Percentiles rank a stretch among this genome's conserved stretches.
These are phyloP conservation scores for Acorus calamus DNA, from an alignment of 106 monocot genomes.

Conservation along the genomic window DNA sequence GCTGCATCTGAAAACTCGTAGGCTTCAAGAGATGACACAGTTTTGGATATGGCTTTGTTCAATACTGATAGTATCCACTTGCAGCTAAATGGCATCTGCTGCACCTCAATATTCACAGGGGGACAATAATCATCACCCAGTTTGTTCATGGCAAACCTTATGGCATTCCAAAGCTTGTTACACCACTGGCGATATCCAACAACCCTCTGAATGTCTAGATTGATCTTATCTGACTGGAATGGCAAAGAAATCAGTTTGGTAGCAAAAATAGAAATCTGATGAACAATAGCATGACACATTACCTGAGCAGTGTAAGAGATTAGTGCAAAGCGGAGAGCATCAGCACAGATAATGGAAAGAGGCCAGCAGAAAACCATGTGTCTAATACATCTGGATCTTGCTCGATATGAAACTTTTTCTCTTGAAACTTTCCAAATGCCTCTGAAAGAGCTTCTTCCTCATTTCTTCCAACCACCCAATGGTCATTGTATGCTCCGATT, in stretches of 20 bases:
- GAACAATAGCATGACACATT: not conserved
- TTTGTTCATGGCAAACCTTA: conserved; percentile 92
- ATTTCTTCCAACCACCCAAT: conserved; percentile 89
- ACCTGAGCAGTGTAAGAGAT: conserved; percentile 95
- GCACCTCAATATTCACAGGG: conserved; percentile 29
- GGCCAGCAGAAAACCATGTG: conserved; percentile 96
- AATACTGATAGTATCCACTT: conserved; percentile 93
- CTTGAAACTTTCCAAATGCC: conserved; percentile 39
- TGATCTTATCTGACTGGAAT: conserved; percentile 83
- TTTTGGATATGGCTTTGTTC: conserved; percentile 76
- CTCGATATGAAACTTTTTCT: conserved; percentile 41
- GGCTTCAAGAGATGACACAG: conserved; percentile 57
- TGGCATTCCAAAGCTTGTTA: conserved; percentile 97
- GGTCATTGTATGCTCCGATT: conserved; percentile 62
- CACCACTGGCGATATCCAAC: conserved; percentile 91
- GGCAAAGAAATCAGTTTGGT: conserved; percentile 6
- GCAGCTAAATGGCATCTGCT: conserved; percentile 67
- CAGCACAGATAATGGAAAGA: conserved; percentile 86
- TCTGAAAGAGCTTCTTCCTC: conserved; percentile 59
- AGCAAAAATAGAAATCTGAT: not conserved
- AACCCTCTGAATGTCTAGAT: conserved; percentile 82
- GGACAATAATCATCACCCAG: conserved; percentile 79
- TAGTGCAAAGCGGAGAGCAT: conserved; percentile 93
- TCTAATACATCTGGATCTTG: conserved; percentile 98
- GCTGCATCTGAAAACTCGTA: conserved; percentile 86